Evolutionary conservation across 345 rosid genomes (phyloP), one percentile per base, ranked within the genome.

Genomic region (Geranium brycei): DNA sequence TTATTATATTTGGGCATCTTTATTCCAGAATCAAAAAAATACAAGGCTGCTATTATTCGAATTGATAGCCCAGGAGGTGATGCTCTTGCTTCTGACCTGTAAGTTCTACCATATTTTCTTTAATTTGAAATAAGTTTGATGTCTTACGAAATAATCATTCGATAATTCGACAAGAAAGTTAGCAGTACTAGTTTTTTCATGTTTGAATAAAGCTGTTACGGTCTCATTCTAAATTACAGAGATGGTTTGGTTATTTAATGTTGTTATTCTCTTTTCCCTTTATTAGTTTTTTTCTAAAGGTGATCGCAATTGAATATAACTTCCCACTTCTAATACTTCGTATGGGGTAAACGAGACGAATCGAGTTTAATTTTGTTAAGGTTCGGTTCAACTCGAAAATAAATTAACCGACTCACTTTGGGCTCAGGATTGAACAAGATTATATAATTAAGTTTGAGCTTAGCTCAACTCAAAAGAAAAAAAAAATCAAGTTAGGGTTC

Each of bases 11-110:
- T 69, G 59, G 62, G 58, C 35, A 66, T 71, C 67, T 63, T 65
- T 61, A 66, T n/a, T 53, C 30, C 67, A 89, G 98, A 87, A 69
- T 83, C 85, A 38, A 85, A 85, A 74, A 86, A 66, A 76, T 86
- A 72, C 73, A 92, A 92, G 72, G 96, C 96, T 73, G 95, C 85
- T 70, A 78, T 92, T 70, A 78, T 92, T 64, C 87, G 93, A 63
- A 92, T 92, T 67, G 91, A 92, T 73, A 89, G 98, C 74, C 98
- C 96, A 61, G 98, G 98, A 73, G 96, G 96, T 51, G 98, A 89
- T 84, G 98, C 95, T 70, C 83, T 89, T 62, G 98, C 98, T 73
- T 92, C 98, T 74, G 98, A 92, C 79, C 79, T 89, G 98, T 92
- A 85, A 92, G 98, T 87, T 62, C 64, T 73, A 61, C 56, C 77